phyloP scores from a whole-genome alignment of 345 rosid species.

The Clarkia xantiana region DNA sequence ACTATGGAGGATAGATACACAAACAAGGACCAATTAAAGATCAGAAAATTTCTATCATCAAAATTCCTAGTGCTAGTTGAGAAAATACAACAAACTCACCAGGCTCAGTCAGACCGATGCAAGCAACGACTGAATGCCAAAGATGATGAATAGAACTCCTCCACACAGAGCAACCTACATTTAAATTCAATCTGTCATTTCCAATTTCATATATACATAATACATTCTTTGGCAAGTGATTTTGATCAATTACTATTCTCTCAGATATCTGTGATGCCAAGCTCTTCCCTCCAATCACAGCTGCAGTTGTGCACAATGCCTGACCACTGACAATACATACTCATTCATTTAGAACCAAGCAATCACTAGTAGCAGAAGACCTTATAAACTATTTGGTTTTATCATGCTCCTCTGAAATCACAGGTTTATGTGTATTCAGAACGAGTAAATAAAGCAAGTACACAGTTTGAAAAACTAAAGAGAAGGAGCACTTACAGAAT shows the following conservation, averaged over 20 bases:
- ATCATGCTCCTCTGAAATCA: no score
- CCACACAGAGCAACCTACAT: slow-evolving; percentile 78
- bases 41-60: no score
- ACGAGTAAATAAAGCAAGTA: not conserved
- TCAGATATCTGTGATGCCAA: slow-evolving; percentile 95
- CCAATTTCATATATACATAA: not conserved
- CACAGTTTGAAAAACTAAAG: not conserved
- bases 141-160: slow-evolving; percentile 74
- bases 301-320: slow-evolving; percentile 80
- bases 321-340: slow-evolving; percentile 48
- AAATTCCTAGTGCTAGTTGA: no score
- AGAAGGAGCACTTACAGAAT: slow-evolving; percentile 34
- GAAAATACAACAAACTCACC: slow-evolving; percentile 1
- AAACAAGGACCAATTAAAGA: no score
- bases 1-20: no score
- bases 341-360: slow-evolving; percentile 6
- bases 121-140: slow-evolving; percentile 86
- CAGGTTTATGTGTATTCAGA: no score
- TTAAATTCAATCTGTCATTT: not conserved
- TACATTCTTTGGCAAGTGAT: not conserved
- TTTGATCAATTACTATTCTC: slow-evolving; percentile 36
- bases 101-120: slow-evolving; percentile 15
- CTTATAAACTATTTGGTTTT: no score
- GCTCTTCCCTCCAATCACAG: slow-evolving; percentile 91
- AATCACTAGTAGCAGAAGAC: not conserved